Base-by-base conservation (phyloP, 306 rosid genomes). In the Vigna nakashimae region DNA sequence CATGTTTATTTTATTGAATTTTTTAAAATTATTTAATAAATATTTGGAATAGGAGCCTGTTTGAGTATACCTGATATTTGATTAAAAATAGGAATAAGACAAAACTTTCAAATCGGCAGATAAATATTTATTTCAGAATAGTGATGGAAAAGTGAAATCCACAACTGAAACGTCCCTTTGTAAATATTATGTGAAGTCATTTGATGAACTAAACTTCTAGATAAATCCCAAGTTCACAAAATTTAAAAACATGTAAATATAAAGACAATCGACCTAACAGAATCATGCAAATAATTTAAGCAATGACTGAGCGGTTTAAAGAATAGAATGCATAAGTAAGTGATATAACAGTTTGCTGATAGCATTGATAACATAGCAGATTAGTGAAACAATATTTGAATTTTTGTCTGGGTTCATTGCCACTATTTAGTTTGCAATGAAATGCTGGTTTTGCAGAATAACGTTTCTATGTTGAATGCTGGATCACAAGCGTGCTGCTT, bases 281-380 rank as follows among this genome's bases (percentile, higher is more conserved):
- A 66, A 64, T 36, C 49, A 18, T 66, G 53, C 53, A 4, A 49
- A 49, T 49, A 49, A 15, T 20, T 55, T 20, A 20, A 20, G 32
- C 9, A 24, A 6, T 12, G 38, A 58, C 17, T 9, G 18, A 51
- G 11, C 2, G 40, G 28, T 58, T 26, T 18, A 4, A 14, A 34
- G 18, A 52, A 52, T 9, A 34, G 9, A 50, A 52, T 50, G 7
- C 20, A 52, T 51, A 70, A 51, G 22, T 56, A 15, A 56, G 49
- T 28, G 46, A 69, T 69, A 50, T n/a, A 70, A 70, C 59, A 34
- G 6, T 70, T 51, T 32, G 6, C 32, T 32, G 58, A 36, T 32
- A 28, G 51, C 60, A 28, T 13, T 30, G 45, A 50, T 49, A 30
- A 11, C 42, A 70, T 12, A 46, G 36, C 49, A 50, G 24, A 51